Percentiles rank a stretch among this genome's conserved stretches.
phyloP scores from a whole-genome alignment of 192 early-diverging fungal genomes.

The Spinellus fusiger region DNA sequence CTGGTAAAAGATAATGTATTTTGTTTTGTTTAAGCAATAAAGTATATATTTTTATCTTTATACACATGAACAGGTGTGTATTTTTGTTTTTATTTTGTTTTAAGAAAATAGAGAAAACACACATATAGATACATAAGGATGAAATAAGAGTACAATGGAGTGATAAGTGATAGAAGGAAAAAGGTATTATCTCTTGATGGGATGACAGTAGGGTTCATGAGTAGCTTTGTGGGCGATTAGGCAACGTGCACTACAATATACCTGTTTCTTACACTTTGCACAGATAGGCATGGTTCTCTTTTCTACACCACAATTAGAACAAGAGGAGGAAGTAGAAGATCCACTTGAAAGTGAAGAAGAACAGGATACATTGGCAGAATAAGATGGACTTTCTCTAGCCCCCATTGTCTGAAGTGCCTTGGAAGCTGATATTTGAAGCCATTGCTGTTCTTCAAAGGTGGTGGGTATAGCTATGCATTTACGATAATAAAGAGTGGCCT shows the following conservation, averaged over 20 bases:
- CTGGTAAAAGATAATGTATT: too few species aligned
- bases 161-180: background rate
- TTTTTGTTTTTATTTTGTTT: background rate
- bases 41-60: too few species aligned
- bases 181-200: background rate
- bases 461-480: slow-evolving; percentile 21
- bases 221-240: slow-evolving; percentile 13
- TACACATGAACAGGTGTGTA: background rate
- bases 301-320: slow-evolving; percentile 24
- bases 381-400: background rate
- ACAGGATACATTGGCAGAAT: background rate
- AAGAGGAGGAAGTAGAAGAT: slow-evolving; percentile 8
- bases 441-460: background rate
- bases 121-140: background rate
- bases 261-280: slow-evolving; percentile 21
- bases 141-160: too few species aligned
- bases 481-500: slow-evolving; percentile 23
- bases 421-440: slow-evolving; percentile 6
- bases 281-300: slow-evolving; percentile 29
- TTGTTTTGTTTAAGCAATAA: too few species aligned
- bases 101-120: background rate
- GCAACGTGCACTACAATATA: slow-evolving; percentile 22
- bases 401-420: background rate
- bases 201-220: slow-evolving; percentile 3
- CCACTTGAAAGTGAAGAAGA: slow-evolving; percentile 4